phyloP scores from a whole-genome alignment of 345 rosid species.

The Triadica sebifera region DNA sequence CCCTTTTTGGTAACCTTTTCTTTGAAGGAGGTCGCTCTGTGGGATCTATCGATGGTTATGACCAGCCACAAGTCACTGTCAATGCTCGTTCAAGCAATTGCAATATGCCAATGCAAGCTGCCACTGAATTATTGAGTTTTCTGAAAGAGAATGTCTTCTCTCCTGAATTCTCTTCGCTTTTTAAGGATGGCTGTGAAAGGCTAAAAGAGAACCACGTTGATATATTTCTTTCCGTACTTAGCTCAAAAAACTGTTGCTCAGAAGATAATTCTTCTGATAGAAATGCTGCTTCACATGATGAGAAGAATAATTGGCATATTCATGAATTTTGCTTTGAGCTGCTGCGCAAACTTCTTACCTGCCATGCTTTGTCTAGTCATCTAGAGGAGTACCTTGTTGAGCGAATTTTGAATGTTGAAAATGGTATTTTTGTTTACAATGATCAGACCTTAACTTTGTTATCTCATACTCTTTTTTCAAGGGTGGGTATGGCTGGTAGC shows the following conservation, averaged over 20 bases:
- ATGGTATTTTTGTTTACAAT: constrained; percentile 57
- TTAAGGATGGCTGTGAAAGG: constrained; percentile 64
- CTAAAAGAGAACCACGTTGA: constrained; percentile 63
- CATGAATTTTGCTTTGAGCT: constrained; percentile 68
- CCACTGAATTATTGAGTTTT: constrained; percentile 66
- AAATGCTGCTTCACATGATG: constrained; percentile 50
- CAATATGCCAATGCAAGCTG: constrained; percentile 83
- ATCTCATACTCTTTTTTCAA: constrained; percentile 63
- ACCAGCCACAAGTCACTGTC: constrained; percentile 59
- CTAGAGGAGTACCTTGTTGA: constrained; percentile 77
- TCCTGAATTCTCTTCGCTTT: constrained; percentile 67
- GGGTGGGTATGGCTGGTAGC: constrained; percentile 58
- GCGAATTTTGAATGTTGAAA: constrained; percentile 66
- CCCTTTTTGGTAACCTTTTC: constrained; percentile 92
- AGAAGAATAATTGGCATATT: constrained; percentile 46
- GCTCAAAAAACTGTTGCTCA: constrained; percentile 37
- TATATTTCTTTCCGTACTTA: constrained; percentile 65
- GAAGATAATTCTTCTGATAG: constrained; percentile 53
- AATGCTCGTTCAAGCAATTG: constrained; percentile 42
- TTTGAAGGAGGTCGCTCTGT: constrained; percentile 74
- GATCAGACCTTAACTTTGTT: constrained; percentile 72
- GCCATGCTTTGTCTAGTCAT: constrained; percentile 55
- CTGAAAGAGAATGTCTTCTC: constrained; percentile 68
- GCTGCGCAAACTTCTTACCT: constrained; percentile 59
- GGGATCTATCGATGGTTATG: constrained; percentile 68